Conservation (phyloP, 495 filamentous ascomycete species). For the Acidiella bohemica region DNA sequence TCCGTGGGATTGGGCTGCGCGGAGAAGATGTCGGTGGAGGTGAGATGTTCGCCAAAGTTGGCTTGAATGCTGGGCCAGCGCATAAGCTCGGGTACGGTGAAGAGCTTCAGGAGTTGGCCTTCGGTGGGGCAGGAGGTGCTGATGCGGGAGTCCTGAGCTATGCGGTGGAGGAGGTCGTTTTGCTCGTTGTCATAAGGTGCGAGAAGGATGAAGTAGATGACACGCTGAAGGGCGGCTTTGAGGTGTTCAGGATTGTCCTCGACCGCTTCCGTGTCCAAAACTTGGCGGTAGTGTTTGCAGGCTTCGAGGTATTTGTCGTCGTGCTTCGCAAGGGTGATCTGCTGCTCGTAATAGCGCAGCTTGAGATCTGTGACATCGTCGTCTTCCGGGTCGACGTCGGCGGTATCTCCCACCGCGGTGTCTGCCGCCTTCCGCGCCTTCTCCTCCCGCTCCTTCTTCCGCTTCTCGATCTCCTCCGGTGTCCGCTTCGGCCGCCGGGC, state of each 20-base stretch:
- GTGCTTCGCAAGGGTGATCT: constrained; percentile 87
- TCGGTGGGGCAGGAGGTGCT: constrained; percentile 52
- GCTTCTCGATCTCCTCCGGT: constrained; percentile 73
- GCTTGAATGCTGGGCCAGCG: constrained; percentile 87
- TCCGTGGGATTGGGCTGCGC: constrained; percentile 33
- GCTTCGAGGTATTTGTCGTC: constrained; percentile 92
- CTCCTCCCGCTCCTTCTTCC: constrained; percentile 56
- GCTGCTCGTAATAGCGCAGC: constrained; percentile 89
- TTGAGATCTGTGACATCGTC: constrained; percentile 95
- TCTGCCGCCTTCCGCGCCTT: constrained; percentile 55
- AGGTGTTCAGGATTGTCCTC: constrained; percentile 78
- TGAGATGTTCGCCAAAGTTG: constrained; percentile 78
- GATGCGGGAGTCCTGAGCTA: constrained; percentile 51
- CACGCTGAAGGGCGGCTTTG: constrained; percentile 70
- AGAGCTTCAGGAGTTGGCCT: constrained; percentile 71
- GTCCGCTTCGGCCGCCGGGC: constrained; percentile 78
- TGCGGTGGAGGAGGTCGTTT: constrained; percentile 88
- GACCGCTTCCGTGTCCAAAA: constrained; percentile 86
- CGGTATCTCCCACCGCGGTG: constrained; percentile 49
- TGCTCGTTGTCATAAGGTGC: constrained; percentile 98
- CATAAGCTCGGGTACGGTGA: constrained; percentile 94
- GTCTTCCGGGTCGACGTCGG: constrained; percentile 53
- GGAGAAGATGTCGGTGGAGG: constrained; percentile 73
- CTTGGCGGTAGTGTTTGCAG: constrained; percentile 94
- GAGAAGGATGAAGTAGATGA: constrained; percentile 94